phyloP scores from a whole-genome alignment of 192 early-diverging fungal genomes.

The Funneliformis geosporum region DNA sequence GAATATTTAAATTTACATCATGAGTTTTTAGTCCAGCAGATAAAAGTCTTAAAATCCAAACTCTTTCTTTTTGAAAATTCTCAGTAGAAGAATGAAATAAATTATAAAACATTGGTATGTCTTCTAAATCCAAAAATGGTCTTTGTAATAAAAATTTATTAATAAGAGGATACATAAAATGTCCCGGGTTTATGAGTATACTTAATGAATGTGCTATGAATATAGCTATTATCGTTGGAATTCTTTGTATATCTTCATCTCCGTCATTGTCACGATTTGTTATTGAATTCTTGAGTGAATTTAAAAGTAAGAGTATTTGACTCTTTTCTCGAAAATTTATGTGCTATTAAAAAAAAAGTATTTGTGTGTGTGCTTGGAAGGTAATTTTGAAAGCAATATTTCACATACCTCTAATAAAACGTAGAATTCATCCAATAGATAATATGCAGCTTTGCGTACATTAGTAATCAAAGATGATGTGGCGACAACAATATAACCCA shows the following conservation, averaged over 20 bases:
- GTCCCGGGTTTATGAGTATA: slow-evolving; percentile 67
- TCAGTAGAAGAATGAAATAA: slow-evolving; percentile 72
- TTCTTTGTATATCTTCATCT: slow-evolving; percentile 45
- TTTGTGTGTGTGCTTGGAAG: background rate
- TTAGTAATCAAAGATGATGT: slow-evolving; percentile 56
- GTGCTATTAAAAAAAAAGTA: slow-evolving; percentile 30
- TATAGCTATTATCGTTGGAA: slow-evolving; percentile 65
- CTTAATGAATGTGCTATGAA: slow-evolving; percentile 69
- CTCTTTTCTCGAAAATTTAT: slow-evolving; percentile 65
- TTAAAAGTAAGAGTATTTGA: slow-evolving; percentile 69
- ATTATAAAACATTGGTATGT: slow-evolving; percentile 82
- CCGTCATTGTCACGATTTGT: slow-evolving; percentile 42
- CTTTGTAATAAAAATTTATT: slow-evolving; percentile 75
- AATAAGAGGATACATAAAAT: slow-evolving; percentile 74
- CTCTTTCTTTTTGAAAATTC: slow-evolving; percentile 65
- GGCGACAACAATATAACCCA: slow-evolving; percentile 68
- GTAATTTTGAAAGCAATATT: slow-evolving; percentile 16
- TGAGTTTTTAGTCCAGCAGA: slow-evolving; percentile 56
- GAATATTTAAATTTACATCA: slow-evolving; percentile 42
- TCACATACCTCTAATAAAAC: slow-evolving; percentile 50
- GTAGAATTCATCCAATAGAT: slow-evolving; percentile 68
- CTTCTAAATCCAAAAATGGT: slow-evolving; percentile 72
- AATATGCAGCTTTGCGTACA: slow-evolving; percentile 65
- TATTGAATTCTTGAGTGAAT: slow-evolving; percentile 71
- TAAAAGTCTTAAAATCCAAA: slow-evolving; percentile 73